Base-by-base conservation (phyloP, 441 rosid species). In the Croton setiger region DNA sequence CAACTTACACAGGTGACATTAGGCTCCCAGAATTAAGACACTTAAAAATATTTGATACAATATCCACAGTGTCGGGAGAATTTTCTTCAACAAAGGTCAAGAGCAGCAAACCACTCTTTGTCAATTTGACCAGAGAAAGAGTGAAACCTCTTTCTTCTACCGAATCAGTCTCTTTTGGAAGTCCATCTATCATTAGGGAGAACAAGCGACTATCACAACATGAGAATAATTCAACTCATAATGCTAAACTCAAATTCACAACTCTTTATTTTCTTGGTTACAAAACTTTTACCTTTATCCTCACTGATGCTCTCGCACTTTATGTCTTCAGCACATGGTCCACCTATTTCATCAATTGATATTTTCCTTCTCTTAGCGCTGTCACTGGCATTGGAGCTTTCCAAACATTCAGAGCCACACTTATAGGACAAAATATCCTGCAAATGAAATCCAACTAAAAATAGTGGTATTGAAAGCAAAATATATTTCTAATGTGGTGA, bases 71-170 rank as follows among this genome's bases (percentile, higher is more conserved):
- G 66, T 88, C 69, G 7, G 64, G 68, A 55, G 85, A 75, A 56
- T 62, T 78, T 48, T 82, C 87, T 55, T 57, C 61, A 13, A 83
- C 86, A 73, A 86, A 82, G 37, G 86, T 85, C 66, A 93, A 78
- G 41, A 93, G 88, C 78, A 93, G 83, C 87, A 93, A 77, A 55
- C 97, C 97, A 75, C 97, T 87, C 66, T 81, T 84, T 47, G 84
- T 85, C 73, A 93, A 79, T 88, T 93, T 93, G 70, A 93, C 98
- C 61, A 93, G 72, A 56, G 97, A 91, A 77, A 93, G 88, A 72
- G 56, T 70, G 72, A 74, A 73, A 67, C 70, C 66, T 6, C 23
- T 78, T 56, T 79, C 82, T 63, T 44, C 75, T 36, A 44, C 60
- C 49, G 33, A 57, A 71, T 70, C 80, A 31, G 58, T 75, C 63